Conservation (phyloP, 352 stramenopile genomes). For the Phytophthora hybrid region DNA sequence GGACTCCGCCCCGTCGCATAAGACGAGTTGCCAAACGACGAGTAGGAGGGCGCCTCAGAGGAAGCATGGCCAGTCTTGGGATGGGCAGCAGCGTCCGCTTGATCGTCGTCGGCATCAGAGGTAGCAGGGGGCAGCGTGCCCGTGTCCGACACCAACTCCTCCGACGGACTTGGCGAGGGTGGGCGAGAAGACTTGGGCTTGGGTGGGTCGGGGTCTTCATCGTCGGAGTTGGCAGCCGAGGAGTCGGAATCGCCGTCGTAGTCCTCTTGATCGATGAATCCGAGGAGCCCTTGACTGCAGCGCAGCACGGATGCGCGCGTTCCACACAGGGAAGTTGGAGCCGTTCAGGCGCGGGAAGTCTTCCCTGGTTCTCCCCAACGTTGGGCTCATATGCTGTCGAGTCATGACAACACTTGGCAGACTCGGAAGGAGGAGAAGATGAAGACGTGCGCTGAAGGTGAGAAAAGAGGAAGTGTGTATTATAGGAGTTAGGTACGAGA, state of each 20-base stretch:
- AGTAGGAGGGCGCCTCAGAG: background rate
- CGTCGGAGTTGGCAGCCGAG: background rate
- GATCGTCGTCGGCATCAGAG: background rate
- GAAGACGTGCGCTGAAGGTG: too few relatives aligned
- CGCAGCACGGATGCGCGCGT: slow-evolving; percentile 16
- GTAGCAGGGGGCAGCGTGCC: background rate
- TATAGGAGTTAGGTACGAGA: too few relatives aligned
- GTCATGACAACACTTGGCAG: background rate
- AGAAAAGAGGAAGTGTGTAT: too few relatives aligned
- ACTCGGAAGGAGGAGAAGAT: too few relatives aligned
- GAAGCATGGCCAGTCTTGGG: background rate
- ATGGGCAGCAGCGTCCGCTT: background rate
- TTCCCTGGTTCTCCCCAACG: slow-evolving; percentile 15
- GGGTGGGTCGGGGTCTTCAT: background rate
- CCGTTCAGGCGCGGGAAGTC: slow-evolving; percentile 23
- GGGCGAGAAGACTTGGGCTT: background rate
- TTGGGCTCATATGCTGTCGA: slow-evolving; percentile 21
- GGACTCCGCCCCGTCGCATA: background rate
- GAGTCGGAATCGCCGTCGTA: slow-evolving; percentile 14
- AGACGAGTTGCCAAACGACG: background rate
- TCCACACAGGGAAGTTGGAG: slow-evolving; percentile 23
- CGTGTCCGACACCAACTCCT: background rate
- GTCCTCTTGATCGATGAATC: slow-evolving; percentile 21
- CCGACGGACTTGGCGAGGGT: background rate
- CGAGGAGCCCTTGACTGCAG: slow-evolving; percentile 15